phyloP scores from a whole-genome alignment of 1,139 yeast species.

The Taphrina communis region DNA sequence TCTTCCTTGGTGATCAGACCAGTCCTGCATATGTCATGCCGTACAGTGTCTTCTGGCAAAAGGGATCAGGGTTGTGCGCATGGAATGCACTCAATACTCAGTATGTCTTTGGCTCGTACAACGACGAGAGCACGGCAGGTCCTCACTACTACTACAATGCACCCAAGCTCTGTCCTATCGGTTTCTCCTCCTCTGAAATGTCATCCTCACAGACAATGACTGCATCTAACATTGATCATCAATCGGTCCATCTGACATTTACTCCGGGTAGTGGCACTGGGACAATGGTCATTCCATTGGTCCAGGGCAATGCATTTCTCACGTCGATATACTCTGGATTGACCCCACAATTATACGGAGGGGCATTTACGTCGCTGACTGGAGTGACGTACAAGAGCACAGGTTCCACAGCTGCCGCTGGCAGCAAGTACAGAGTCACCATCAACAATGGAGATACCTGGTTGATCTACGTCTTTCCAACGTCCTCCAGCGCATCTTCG shows the following conservation, averaged over 20 bases:
- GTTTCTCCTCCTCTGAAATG: constrained; percentile 64
- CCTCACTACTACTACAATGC: constrained; percentile 64
- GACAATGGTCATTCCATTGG: constrained; percentile 54
- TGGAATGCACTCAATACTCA: constrained; percentile 61
- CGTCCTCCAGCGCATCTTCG: constrained; percentile 48
- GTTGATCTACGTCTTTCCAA: constrained; percentile 60
- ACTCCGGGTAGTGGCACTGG: constrained; percentile 51
- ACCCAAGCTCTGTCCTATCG: constrained; percentile 59
- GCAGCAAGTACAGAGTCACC: constrained; percentile 58
- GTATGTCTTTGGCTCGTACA: constrained; percentile 51
- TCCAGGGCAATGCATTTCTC: constrained; percentile 81
- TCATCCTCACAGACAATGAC: constrained; percentile 54
- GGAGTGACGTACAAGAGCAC: constrained; percentile 50
- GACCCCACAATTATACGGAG: constrained; percentile 61
- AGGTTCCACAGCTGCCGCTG: constrained; percentile 53
- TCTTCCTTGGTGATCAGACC: constrained; percentile 62
- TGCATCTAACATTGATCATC: constrained; percentile 57
- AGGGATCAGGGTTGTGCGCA: constrained; percentile 64
- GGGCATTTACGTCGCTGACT: constrained; percentile 60
- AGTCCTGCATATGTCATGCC: constrained; percentile 64
- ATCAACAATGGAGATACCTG: constrained; percentile 58
- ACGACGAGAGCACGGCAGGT: constrained; percentile 11
- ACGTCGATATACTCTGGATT: constrained; percentile 67
- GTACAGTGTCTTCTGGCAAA: constrained; percentile 63
- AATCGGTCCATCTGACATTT: constrained; percentile 63